A percentile compares a stretch with the other conserved stretches of the same genome.
Conservation (phyloP, 176 grass and related monocot genomes). For the Musa itinerans region DNA sequence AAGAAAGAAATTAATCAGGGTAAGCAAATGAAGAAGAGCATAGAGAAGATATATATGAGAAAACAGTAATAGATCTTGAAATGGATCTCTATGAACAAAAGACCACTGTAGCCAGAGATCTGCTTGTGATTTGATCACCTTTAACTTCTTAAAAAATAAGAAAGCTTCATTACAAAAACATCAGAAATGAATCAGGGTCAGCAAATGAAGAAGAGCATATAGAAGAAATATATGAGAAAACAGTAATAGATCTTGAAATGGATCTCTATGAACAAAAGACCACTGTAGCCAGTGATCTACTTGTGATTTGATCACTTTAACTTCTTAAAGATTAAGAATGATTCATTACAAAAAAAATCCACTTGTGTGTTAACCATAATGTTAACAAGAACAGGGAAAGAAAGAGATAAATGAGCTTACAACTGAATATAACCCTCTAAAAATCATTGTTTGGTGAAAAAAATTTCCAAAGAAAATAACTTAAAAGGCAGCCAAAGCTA, state of each 20-base stretch:
- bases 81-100: neutral
- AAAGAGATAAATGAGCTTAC: neutral
- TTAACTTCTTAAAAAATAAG: no score
- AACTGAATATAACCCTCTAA: neutral
- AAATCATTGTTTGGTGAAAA: no score
- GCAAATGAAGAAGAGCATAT: neutral
- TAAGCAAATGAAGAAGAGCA: neutral
- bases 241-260: neutral
- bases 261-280: neutral
- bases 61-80: neutral
- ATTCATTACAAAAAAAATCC: neutral
- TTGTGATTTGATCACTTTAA: neutral
- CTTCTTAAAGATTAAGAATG: no score
- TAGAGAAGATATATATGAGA: neutral
- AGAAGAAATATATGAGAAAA: neutral
- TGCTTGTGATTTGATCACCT: neutral
- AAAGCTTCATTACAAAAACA: no score
- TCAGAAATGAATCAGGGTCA: neutral
- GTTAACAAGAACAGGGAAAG: neutral
- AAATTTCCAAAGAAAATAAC: no score
- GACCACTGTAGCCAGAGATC: neutral
- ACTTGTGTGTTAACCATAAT: neutral
- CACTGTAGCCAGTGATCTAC: neutral
- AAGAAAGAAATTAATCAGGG: neutral
- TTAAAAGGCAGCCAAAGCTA: neutral